Conservation (phyloP, 2,329 filamentous ascomycete genomes). For the Hypoxylon rubiginosum region DNA sequence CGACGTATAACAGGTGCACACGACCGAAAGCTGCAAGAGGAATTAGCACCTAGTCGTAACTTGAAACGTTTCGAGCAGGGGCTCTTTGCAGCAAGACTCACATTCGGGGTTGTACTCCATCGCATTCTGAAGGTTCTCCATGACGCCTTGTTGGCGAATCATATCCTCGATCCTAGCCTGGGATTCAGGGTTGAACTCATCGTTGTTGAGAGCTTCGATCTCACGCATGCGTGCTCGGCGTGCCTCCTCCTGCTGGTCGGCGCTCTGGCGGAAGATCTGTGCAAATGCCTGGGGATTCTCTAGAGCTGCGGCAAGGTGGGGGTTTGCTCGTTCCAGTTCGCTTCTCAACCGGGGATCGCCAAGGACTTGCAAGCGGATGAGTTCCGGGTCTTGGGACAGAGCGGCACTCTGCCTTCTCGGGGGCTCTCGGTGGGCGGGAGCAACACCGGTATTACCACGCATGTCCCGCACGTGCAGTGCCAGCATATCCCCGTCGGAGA, state of each 20-base stretch:
- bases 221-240: conserved; percentile 84
- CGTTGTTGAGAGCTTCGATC: conserved; percentile 88
- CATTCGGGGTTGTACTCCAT: conserved; percentile 98
- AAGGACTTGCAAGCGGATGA: conserved; percentile 84
- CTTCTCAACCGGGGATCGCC: conserved; percentile 80
- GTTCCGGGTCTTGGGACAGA: conserved; percentile 77
- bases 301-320: conserved; percentile 81
- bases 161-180: conserved; percentile 96
- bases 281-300: conserved; percentile 83
- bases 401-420: conserved; percentile 48
- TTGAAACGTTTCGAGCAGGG: conserved; percentile 28
- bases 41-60: conserved; percentile 32
- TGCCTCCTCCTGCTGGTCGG: conserved; percentile 77
- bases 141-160: conserved; percentile 93
- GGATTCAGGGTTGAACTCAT: conserved; percentile 93
- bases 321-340: conserved; percentile 78
- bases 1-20: conserved; percentile 96
- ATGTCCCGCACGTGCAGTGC: conserved; percentile 82
- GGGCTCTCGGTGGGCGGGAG: conserved; percentile 54
- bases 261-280: conserved; percentile 76
- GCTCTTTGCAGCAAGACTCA: conserved; percentile 58
- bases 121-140: conserved; percentile 95
- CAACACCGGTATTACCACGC: conserved; percentile 61
- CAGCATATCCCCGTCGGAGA: conserved; percentile 92
- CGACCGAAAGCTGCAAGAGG: conserved; percentile 82